Base-by-base conservation (phyloP, 768 basidiomycete species). In the Pulveroboletus sp. region DNA sequence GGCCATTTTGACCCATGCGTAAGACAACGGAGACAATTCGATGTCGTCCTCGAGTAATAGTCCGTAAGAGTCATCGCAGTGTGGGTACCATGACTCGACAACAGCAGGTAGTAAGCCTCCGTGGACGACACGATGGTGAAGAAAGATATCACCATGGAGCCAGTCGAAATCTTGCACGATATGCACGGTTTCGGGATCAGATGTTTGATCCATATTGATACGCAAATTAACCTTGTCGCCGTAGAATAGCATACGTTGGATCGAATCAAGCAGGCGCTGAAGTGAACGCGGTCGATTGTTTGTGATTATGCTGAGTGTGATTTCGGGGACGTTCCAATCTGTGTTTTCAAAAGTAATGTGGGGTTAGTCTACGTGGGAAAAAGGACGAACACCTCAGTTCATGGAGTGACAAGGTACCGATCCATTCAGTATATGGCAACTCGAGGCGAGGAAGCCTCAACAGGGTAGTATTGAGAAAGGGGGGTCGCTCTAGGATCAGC, bases 11-110 rank as follows among this genome's bases (percentile, higher is more conserved):
- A 80, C 60, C 88, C 90, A 94, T 6, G 86, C 88, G 62, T 88
- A 93, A 65, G 88, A 90, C 23, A 91, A 62, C 1, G 90, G 86
- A 9, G 89, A 92, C 8, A 93, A 66, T 61, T 94, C 92, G 10
- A 91, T 75, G 61, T 94, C 91, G 59, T 94, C 91, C 65, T 93
- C 91, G 19, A 94, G 76, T 17, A 94, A 68, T 17, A 94, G 62
- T 7, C 86, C 90, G 61, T 91, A 92, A 2, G 81, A 79, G 56
- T 93, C 70, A 51, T 90, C 77, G 25, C 76, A 75, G 21, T 72
- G 67, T 5, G 92, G 91, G 61, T 90, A 94, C 90, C 92, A 94
- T 5, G 89, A 88, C 67, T 93, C 91, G 13, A 92, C 85, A 13
- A 94, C 82, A 6, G 91, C 87, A 3, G 87, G 76, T 45, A 94